Base-by-base conservation (phyloP, 2,329 filamentous ascomycete genomes). In the Alternaria ethzedia region DNA sequence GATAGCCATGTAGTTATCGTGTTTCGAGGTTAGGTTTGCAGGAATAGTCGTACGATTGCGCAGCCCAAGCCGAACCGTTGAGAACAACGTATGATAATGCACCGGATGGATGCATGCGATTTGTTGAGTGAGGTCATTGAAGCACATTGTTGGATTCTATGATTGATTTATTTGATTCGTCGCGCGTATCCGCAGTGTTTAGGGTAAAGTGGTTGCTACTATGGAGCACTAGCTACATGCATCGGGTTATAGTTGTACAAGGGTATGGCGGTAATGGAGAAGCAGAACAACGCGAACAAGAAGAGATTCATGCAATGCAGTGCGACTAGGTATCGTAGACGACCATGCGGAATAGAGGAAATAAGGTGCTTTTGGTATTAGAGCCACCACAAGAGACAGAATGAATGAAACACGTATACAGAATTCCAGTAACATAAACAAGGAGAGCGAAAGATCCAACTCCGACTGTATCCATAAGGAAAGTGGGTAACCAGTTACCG, bases 161-260 rank as follows among this genome's bases (percentile, higher is more conserved):
- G 2, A 20, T 50, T 50, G 55, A 46, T 54, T 26, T n/a, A 54
- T 59, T 21, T 36, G 55, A 43, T 26, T 50, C 20, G 28, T 54
- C 49, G 57, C 49, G 32, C 56, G 20, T 28, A 21, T 28, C 26
- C 41, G 30, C 44, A 13, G 44, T 45, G 30, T 25, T 51, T 44
- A 52, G 21, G 43, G 36, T 17, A 23, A 15, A 57, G 41, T 41
- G 17, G 20, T 43, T 44, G 30, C 46, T 51, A 44, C 30, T 58
- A 32, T 26, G 44, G 25, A 28, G 30, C 28, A 52, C 49, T 58
- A 51, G 32, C 28, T 52, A 57, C 30, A 58, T 47, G 20, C 12
- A 41, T 44, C 23, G n/a, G 54, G 61, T 57, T 61, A 64, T 64
- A 66, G 51, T 67, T 63, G 63, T 67, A 67, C 65, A 67, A 54